Evolutionary conservation across 257 asterid genomes (phyloP), one percentile per base, ranked within the genome.

Genomic region (Solanum boliviense): DNA sequence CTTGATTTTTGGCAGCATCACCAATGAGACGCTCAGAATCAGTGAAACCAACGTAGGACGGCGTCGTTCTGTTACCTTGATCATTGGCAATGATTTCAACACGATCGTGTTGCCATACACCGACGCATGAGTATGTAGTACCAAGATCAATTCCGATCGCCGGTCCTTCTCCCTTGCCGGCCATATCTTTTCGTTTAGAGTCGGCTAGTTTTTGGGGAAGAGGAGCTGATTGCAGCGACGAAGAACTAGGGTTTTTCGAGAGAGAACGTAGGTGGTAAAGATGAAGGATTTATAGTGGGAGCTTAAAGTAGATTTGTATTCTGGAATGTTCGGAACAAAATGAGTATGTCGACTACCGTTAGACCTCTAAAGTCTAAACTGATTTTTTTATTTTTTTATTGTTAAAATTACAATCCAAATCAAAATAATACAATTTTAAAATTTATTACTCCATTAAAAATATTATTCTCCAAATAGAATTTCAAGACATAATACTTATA

Each of bases 1-100:
- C 98, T 94, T 95, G 98, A 52, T 95, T 95, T 95, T 94, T 95
- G 6, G 98, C 98, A 13, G 98, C 98, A 18, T 95, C 98, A n/a
- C 98, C 98, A 44, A 95, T 94, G 36, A 95, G 97, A 82, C 98
- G 84, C 89, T 94, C 98, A 3, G 95, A 68, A 31, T 95, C 98
- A 16, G 98, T 95, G 86, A 95, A 95, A 3, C 87, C 98, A 21
- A 95, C 98, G 46, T 94, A 95, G 1, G 98, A 94, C 81, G 98
- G 98, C 41, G 98, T 95, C 6, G 98, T 95, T 56, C 98, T 85
- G 94, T 95, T 95, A 4, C 98, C 98, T 90, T 95, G 98, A 87
- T 95, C 98, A 83, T 95, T 95, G 83, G 98, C 98, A 25, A 95
- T 95, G 89, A 95, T 95, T 29, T 95, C 98, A 5, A 95, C 98